Base-by-base conservation (phyloP, 2,329 filamentous ascomycete genomes). In the Rhynchosporium secalis region DNA sequence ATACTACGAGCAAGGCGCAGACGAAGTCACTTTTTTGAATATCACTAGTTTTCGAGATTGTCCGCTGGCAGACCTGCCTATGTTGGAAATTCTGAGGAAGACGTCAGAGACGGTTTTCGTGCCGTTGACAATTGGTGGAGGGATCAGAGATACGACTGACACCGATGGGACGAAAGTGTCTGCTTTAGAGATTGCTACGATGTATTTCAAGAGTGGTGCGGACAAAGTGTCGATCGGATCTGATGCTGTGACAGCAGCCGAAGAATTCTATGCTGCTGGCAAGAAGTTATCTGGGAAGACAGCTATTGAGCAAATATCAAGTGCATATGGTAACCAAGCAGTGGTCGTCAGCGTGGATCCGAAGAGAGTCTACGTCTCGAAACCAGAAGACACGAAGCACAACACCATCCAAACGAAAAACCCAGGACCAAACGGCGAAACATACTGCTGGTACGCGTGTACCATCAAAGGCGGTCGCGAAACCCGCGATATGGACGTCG, bases 41-140 rank as follows among this genome's bases (percentile, higher is more conserved):
- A 99, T 99, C 74, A 99, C 94, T 1, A 95, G 90, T 26, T 99
- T 99, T 84, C 88, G 95, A 65, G 95, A 98, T 79, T 96, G 92
- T 68, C 95, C 95, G 7, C 78, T 98, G 12, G 91, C 88, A 68
- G 95, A 99, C 78, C 80, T 93, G 3, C 95, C 95, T 7, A 99
- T 99, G 95, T 86, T 99, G 57, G 94, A 99, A 78, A 88, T 99
- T 60, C 81, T 99, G 54, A 86, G 92, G 54, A 85, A 86, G 68
- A 92, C 94, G 0, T 95, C 93, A 9, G 85, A 92, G 74, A 94
- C 92, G 0, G 94, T 98, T 48, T 99, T 99, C 74, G 95, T 99
- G 2, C 95, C 95, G 2, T 81, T 99, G 66, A 99, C 95, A 10
- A 90, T 99, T 66, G 95, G 96, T 60, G 96, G 95, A 66, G 95